Conservation (phyloP, 345 rosid genomes). For the Arabis hirsuta region DNA sequence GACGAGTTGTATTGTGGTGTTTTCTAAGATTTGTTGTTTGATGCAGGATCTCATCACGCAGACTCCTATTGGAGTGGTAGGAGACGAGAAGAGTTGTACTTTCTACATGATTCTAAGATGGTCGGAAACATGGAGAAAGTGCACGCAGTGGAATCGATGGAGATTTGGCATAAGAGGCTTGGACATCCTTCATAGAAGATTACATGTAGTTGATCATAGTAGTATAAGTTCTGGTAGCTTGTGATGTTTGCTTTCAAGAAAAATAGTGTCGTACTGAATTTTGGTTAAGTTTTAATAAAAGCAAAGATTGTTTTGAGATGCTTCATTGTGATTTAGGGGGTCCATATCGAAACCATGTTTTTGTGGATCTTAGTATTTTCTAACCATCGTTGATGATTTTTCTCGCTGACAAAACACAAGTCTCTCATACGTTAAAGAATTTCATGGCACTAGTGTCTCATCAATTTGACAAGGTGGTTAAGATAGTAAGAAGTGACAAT, state of each 20-base stretch:
- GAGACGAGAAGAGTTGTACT: too few relatives aligned
- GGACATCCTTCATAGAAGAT: too few relatives aligned
- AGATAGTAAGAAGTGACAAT: too few relatives aligned
- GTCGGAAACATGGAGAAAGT: too few relatives aligned
- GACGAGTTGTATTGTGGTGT: not conserved
- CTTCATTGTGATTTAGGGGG: not conserved
- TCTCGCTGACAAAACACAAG: not conserved
- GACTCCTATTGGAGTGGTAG: too few relatives aligned
- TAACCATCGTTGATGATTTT: not conserved
- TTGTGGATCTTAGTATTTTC: not conserved
- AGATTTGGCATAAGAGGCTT: too few relatives aligned
- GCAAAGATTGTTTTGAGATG: not conserved
- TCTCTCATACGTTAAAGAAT: rapidly evolving
- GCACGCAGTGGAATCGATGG: too few relatives aligned
- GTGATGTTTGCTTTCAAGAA: not conserved
- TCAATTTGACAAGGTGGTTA: not conserved
- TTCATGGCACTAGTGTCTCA: not conserved
- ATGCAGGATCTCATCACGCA: too few relatives aligned
- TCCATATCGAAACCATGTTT: not conserved
- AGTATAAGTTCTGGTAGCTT: too few relatives aligned
- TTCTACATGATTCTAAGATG: too few relatives aligned
- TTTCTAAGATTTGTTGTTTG: too few relatives aligned
- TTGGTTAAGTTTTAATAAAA: not conserved
- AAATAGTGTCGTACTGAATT: not conserved
- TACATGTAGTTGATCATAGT: too few relatives aligned